These are phyloP conservation scores for Diutina mesorugosa DNA, from an alignment of 1,139 yeast species.

Conservation along the genomic window DNA sequence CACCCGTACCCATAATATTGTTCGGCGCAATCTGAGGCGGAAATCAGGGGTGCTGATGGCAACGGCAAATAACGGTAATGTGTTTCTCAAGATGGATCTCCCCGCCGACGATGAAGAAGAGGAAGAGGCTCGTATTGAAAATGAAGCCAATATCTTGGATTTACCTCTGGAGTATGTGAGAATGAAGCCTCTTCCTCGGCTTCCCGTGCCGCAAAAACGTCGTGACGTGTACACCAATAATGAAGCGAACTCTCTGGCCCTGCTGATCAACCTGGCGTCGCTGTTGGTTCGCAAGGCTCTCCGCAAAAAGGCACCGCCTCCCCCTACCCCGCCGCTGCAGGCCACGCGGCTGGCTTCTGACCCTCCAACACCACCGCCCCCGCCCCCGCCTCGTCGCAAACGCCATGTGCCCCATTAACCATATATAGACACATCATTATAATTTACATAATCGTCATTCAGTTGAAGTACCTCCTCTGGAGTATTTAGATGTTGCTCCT, in stretches of 20 bases:
- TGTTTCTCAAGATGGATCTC: constrained; percentile 7
- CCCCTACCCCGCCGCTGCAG: constrained; percentile 12
- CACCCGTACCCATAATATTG: constrained; percentile 18
- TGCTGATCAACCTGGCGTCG: constrained; percentile 1
- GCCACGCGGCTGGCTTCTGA: too few relatives aligned
- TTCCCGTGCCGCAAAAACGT: constrained; percentile 4
- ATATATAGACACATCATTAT: too few relatives aligned
- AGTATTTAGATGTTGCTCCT: too few relatives aligned
- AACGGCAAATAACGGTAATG: constrained; percentile 10
- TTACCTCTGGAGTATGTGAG: constrained; percentile 22
- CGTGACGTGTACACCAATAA: constrained; percentile 9
- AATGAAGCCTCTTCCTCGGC: constrained; percentile 5
- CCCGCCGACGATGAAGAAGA: constrained; percentile 1
- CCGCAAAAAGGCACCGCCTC: constrained; percentile 28
- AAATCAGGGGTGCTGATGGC: constrained; percentile 3
- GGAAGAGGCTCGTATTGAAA: constrained; percentile 3
- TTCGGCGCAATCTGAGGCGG: neutral
- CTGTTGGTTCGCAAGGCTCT: constrained; percentile 14
- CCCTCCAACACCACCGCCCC: neutral
- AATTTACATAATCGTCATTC: too few relatives aligned
- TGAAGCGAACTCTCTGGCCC: neutral
- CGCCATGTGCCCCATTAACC: neutral
- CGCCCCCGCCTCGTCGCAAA: neutral
- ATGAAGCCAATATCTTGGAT: constrained; percentile 12
- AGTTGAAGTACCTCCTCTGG: too few relatives aligned